Conservation (phyloP, 2,329 filamentous ascomycete species). For the Fusarium mundagurra region DNA sequence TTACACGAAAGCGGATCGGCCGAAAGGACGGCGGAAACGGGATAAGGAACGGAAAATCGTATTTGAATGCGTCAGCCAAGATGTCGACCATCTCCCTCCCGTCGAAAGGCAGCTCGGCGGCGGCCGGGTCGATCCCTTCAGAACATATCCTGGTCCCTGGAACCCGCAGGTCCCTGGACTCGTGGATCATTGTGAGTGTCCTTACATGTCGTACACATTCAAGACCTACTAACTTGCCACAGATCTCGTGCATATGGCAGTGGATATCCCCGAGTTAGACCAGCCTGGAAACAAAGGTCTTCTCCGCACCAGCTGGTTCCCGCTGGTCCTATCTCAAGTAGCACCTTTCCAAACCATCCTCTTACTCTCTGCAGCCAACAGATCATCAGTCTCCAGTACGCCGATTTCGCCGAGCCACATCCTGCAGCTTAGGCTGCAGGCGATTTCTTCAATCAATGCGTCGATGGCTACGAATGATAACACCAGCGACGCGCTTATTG, state of each 20-base stretch:
- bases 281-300: not conserved
- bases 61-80: not conserved
- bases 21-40: not conserved
- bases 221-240: fast-evolving
- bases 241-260: not conserved
- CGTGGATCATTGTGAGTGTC: not conserved
- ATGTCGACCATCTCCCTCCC: fast-evolving
- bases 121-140: not conserved
- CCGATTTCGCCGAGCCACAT: fast-evolving
- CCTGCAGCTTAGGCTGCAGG: not conserved
- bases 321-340: fast-evolving
- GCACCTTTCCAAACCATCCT: not conserved
- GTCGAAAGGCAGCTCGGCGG: not conserved
- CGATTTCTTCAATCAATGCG: not conserved
- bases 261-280: not conserved
- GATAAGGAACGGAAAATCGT: not conserved
- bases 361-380: not conserved
- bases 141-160: not conserved
- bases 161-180: not conserved
- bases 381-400: fast-evolving
- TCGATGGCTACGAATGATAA: not conserved
- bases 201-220: fast-evolving
- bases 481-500: not conserved
- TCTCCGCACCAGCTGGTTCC: not conserved
- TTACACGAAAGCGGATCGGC: not conserved